Evolutionary conservation across 2,329 filamentous ascomycete genomes (phyloP).

Genomic region (Alternaria novae-zelandiae): DNA sequence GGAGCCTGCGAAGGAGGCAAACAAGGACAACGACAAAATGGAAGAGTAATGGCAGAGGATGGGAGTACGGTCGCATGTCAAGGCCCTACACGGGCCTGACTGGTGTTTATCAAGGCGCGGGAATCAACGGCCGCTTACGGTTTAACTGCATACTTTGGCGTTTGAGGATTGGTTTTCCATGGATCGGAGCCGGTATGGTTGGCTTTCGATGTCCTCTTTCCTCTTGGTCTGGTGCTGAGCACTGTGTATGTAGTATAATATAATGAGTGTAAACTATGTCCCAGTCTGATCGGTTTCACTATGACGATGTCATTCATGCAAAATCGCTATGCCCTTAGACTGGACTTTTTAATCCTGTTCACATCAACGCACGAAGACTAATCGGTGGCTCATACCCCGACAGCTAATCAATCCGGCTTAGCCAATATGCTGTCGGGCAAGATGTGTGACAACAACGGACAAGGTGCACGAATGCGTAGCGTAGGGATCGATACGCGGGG

Average conservation of each 20-base stretch:
- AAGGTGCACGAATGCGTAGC: neutral
- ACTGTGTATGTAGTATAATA: conserved; percentile 7
- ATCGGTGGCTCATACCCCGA: neutral
- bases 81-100: conserved; percentile 4
- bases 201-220: neutral
- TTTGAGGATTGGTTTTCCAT: neutral
- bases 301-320: no score
- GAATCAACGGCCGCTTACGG: neutral
- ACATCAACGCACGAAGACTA: neutral
- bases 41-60: conserved; percentile 33
- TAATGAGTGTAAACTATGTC: neutral
- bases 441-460: neutral
- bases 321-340: neutral
- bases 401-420: neutral
- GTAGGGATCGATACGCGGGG: no score
- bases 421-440: neutral
- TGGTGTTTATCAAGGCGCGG: conserved; percentile 14
- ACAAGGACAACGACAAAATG: conserved; percentile 29
- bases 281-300: no score
- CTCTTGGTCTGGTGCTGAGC: neutral
- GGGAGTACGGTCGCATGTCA: conserved; percentile 21
- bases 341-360: neutral
- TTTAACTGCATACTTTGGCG: conserved; percentile 9
- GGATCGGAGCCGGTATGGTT: neutral
- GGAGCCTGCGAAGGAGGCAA: conserved; percentile 28